phyloP scores from a whole-genome alignment of 2,329 filamentous ascomycete genomes.

The Lasiodiplodia hormozganensis region DNA sequence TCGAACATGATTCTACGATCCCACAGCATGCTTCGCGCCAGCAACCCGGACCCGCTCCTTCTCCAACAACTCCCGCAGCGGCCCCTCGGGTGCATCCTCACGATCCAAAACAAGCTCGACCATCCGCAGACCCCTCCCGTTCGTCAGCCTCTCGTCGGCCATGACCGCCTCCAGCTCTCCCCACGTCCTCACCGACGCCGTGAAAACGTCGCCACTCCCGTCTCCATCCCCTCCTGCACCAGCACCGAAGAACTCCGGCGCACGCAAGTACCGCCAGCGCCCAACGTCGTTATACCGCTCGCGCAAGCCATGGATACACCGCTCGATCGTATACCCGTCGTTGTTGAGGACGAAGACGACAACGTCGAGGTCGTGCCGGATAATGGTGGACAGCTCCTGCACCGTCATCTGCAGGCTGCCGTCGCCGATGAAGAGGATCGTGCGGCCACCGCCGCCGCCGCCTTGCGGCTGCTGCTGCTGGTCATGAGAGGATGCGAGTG shows the following conservation, averaged over 20 bases:
- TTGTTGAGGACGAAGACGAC: slow-evolving; percentile 48
- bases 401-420: slow-evolving; percentile 48
- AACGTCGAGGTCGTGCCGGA: slow-evolving; percentile 42
- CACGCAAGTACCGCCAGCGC: slow-evolving; percentile 34
- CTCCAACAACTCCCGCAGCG: background rate
- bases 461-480: background rate
- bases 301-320: slow-evolving; percentile 45
- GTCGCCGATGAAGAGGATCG: slow-evolving; percentile 45
- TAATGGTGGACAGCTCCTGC: slow-evolving; percentile 47
- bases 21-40: too few species aligned
- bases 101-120: slow-evolving; percentile 40
- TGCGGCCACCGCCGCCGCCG: slow-evolving; percentile 27
- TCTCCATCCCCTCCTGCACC: too few species aligned
- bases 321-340: slow-evolving; percentile 49
- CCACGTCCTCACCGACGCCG: too few species aligned
- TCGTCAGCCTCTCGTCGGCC: too few species aligned
- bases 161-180: too few species aligned
- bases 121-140: too few species aligned
- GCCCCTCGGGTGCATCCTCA: slow-evolving; percentile 41
- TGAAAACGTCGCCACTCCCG: too few species aligned
- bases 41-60: background rate
- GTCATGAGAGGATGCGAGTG: too few species aligned
- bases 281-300: slow-evolving; percentile 37
- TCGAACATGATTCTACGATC: too few species aligned
- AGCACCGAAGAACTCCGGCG: slow-evolving; percentile 35